Percentiles rank a stretch among this genome's conserved stretches.
These are phyloP conservation scores for Leccinellum albellum DNA, from an alignment of 768 basidiomycete species.

Conservation along the genomic window DNA sequence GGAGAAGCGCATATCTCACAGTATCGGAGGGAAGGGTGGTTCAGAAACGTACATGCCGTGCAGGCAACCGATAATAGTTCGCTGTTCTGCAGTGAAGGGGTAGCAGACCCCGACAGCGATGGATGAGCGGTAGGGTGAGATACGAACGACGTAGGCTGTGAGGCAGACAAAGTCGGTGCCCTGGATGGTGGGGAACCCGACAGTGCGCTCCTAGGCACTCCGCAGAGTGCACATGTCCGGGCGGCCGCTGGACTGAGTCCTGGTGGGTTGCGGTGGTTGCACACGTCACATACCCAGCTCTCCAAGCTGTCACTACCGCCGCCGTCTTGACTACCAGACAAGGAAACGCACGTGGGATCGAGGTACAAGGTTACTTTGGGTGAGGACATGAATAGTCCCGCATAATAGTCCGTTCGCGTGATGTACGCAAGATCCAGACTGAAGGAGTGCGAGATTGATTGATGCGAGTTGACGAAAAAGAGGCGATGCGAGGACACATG, in stretches of 20 bases:
- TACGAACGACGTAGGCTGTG: slow-evolving; percentile 38
- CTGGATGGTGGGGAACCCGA: slow-evolving; percentile 23
- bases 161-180: slow-evolving; percentile 36
- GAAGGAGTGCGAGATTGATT: slow-evolving; percentile 57
- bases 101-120: slow-evolving; percentile 16
- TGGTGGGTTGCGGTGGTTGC: slow-evolving; percentile 77
- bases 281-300: slow-evolving; percentile 87
- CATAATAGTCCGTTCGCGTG: slow-evolving; percentile 80
- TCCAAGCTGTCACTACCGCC: slow-evolving; percentile 36
- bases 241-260: slow-evolving; percentile 67
- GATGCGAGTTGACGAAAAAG: slow-evolving; percentile 66
- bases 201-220: slow-evolving; percentile 56
- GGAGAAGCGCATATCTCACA: slow-evolving; percentile 88
- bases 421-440: slow-evolving; percentile 62
- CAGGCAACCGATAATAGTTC: slow-evolving; percentile 52
- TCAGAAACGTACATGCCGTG: slow-evolving; percentile 88
- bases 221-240: slow-evolving; percentile 76
- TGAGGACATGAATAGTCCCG: slow-evolving; percentile 85
- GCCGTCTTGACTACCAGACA: slow-evolving; percentile 27
- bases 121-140: slow-evolving; percentile 26
- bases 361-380: slow-evolving; percentile 83
- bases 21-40: slow-evolving; percentile 62
- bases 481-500: slow-evolving; percentile 80
- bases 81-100: slow-evolving; percentile 21
- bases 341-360: slow-evolving; percentile 28